phyloP scores from a whole-genome alignment of 805 yeast genomes.

The Scheffersomyces lignosus region DNA sequence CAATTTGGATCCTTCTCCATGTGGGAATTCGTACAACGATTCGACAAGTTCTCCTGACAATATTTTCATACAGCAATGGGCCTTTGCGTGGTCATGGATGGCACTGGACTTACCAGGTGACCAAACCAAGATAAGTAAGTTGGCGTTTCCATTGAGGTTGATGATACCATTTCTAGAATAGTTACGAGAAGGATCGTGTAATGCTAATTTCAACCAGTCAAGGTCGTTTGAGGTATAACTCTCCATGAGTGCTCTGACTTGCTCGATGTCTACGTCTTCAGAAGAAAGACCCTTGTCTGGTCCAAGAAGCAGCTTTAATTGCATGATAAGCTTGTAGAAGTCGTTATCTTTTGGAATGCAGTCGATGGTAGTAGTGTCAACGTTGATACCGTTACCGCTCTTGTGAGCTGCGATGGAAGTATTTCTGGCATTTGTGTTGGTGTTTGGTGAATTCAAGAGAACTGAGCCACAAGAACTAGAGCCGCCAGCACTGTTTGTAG shows the following conservation, averaged over 20 bases:
- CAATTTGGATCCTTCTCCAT: conserved; percentile 24
- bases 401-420: conserved; percentile 2
- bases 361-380: conserved; percentile 5
- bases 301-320: conserved; percentile 27
- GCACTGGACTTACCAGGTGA: conserved; percentile 61
- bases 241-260: conserved; percentile 47
- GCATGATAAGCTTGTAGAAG: conserved; percentile 24
- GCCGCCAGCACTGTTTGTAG: neutral
- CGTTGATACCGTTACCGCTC: conserved; percentile 1
- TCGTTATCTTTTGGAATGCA: conserved; percentile 5
- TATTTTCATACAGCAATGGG: conserved; percentile 75
- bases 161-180: conserved; percentile 73
- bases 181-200: conserved; percentile 47
- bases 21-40: conserved; percentile 54
- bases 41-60: conserved; percentile 60
- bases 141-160: conserved; percentile 70
- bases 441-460: neutral
- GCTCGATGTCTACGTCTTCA: conserved; percentile 53
- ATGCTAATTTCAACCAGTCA: conserved; percentile 63
- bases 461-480: neutral
- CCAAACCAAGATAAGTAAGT: conserved; percentile 69
- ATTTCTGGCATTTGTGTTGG: neutral
- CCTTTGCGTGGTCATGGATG: conserved; percentile 74
- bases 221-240: conserved; percentile 45
- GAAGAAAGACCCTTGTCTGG: conserved; percentile 35